These are phyloP conservation scores for Yamadazyma scolyti DNA, from an alignment of 805 yeast genomes.

Conservation along the genomic window DNA sequence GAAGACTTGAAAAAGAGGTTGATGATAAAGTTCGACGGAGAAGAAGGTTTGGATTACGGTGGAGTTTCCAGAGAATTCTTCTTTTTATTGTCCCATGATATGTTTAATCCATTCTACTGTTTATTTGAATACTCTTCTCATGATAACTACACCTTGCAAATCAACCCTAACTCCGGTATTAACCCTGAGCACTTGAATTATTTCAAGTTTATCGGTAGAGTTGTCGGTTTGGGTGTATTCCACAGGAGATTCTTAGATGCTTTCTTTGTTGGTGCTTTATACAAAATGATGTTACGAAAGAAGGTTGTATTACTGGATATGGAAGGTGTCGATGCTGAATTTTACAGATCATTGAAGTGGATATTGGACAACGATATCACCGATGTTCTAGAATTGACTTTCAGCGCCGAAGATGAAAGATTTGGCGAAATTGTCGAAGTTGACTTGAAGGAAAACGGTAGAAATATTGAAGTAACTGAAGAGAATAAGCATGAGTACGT, in stretches of 20 bases:
- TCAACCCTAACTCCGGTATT: constrained; percentile 94
- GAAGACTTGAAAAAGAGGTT: constrained; percentile 96
- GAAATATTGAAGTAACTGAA: constrained; percentile 86
- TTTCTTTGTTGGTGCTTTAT: constrained; percentile 95
- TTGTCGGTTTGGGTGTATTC: constrained; percentile 97
- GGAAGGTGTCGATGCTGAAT: constrained; percentile 99
- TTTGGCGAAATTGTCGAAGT: constrained; percentile 90
- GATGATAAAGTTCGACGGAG: constrained; percentile 98
- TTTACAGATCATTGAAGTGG: constrained; percentile 93
- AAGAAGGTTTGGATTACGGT: constrained; percentile 99
- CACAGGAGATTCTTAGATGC: constrained; percentile 97
- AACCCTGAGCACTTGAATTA: constrained; percentile 98
- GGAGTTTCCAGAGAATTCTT: constrained; percentile 98
- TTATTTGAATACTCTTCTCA: constrained; percentile 96
- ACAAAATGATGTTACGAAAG: constrained; percentile 95
- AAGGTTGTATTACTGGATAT: constrained; percentile 93
- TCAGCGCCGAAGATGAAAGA: constrained; percentile 86
- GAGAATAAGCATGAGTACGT: constrained; percentile 95
- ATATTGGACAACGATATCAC: constrained; percentile 92
- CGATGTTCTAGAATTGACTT: constrained; percentile 75
- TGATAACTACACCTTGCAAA: constrained; percentile 96
- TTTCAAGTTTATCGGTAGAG: constrained; percentile 97
- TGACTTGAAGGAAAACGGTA: constrained; percentile 87
- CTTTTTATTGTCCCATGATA: constrained; percentile 93
- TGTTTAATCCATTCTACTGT: constrained; percentile 98